Base-by-base conservation (phyloP, 2,329 filamentous ascomycete species). In the Periconia macrospinosa region DNA sequence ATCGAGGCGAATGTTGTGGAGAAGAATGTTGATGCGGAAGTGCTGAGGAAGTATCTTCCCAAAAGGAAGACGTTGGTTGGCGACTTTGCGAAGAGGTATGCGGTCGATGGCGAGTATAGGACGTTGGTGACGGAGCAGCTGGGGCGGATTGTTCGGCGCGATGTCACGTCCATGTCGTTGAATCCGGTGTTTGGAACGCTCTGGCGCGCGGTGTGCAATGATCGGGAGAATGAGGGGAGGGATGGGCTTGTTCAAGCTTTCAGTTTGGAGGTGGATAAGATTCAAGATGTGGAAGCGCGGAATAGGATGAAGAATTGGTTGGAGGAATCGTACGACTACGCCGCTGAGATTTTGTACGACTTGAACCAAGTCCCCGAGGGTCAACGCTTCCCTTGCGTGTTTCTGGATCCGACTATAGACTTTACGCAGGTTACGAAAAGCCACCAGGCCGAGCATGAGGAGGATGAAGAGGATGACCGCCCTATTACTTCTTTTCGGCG, bases 131-230 rank as follows among this genome's bases (percentile, higher is more conserved):
- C 74, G 1, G 53, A 69, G 9, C 75, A 80, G 51, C 64, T 82
- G 6, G 60, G 59, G 14, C 69, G 70, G 6, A 78, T 82, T 37
- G 80, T 83, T 27, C 58, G 72, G 6, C 60, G 71, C 7, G 76
- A 82, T 48, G 75, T 81, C 1, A 59, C 69, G 1, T 71, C 75
- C 1, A 75, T 83, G 27, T 68, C 80, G 0, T 61, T 81, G 9
- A 82, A 82, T 51, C 78, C 80, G 0, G 73, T 83, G 0, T 83
- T 83, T 47, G 79, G 79, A 5, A 71, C 68, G 7, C 71, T 83
- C 2, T 83, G 80, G 79, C 71, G 79, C 7, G 70, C 76, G 0
- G 72, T 82, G 3, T 82, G 79, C 65, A 79, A 74, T 44, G 79
- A 83, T 59, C 72, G 78, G 3, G 55, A 59, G 1, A 77, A 78